Percentiles rank a stretch among this genome's conserved stretches.
These are phyloP conservation scores for Lactifluus subvellereus DNA, from an alignment of 768 basidiomycete species.

Conservation along the genomic window DNA sequence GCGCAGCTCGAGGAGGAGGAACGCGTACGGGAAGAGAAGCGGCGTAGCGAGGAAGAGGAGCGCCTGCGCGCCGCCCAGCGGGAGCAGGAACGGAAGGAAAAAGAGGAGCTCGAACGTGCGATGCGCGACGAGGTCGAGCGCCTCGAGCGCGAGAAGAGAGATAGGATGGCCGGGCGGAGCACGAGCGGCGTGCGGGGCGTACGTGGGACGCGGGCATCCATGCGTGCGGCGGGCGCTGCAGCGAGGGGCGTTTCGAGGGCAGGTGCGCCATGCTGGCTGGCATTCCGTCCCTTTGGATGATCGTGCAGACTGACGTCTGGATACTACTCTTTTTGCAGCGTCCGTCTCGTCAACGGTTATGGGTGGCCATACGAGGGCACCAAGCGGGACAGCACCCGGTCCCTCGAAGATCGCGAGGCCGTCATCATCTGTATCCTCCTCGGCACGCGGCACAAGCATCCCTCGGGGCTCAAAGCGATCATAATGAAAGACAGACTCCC, in stretches of 20 bases:
- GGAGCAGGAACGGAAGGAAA: conserved; percentile 47
- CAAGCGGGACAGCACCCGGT: not conserved
- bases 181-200: conserved; percentile 64
- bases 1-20: conserved; percentile 43
- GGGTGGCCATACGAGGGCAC: conserved; percentile 5
- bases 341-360: not conserved
- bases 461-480: conserved; percentile 16
- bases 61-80: conserved; percentile 28
- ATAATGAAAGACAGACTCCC: not conserved
- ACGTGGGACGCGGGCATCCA: conserved; percentile 63
- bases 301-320: not conserved
- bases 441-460: conserved; percentile 13
- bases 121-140: conserved; percentile 40
- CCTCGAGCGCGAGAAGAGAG: conserved; percentile 43
- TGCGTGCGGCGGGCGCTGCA: conserved; percentile 41
- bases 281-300: not conserved
- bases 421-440: conserved; percentile 18
- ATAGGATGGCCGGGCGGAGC: conserved; percentile 28
- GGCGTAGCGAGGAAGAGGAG: conserved; percentile 34
- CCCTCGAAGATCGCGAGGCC: conserved; percentile 15
- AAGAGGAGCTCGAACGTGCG: conserved; percentile 43
- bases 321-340: not conserved
- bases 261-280: not conserved
- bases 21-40: conserved; percentile 37
- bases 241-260: conserved; percentile 15